phyloP scores from a whole-genome alignment of 768 basidiomycete genomes.

The Rickenella mellea region DNA sequence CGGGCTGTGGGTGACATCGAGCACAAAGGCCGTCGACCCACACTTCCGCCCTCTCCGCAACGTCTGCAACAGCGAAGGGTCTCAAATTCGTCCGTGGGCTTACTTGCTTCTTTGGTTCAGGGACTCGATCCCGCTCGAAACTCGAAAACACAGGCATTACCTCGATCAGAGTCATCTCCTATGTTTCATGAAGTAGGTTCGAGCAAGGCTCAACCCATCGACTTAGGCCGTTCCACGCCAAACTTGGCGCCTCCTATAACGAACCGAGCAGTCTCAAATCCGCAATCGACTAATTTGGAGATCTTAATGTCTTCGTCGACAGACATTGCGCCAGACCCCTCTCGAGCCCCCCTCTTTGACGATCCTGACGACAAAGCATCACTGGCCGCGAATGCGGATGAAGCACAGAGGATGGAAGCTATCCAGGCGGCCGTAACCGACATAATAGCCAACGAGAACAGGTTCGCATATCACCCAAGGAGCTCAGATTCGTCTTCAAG shows the following conservation, averaged over 20 bases:
- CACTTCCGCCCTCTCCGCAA: slow-evolving; percentile 9
- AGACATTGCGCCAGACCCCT: slow-evolving; percentile 39
- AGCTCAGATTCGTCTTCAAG: slow-evolving; percentile 6
- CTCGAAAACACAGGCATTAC: slow-evolving; percentile 11
- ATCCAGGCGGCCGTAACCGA: slow-evolving; percentile 94
- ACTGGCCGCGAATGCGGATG: slow-evolving; percentile 49
- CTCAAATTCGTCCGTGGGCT: background rate
- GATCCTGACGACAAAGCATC: slow-evolving; percentile 55
- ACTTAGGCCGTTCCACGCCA: slow-evolving; percentile 26
- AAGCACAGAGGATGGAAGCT: slow-evolving; percentile 86
- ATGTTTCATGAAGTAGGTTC: slow-evolving; percentile 15
- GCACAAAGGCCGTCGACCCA: slow-evolving; percentile 12
- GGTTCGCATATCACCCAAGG: slow-evolving; percentile 19
- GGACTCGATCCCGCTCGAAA: background rate
- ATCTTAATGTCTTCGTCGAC: slow-evolving; percentile 63
- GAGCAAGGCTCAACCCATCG: slow-evolving; percentile 18
- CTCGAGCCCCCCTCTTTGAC: slow-evolving; percentile 71
- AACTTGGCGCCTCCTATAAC: background rate
- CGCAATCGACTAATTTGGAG: slow-evolving; percentile 43
- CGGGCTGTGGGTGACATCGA: slow-evolving; percentile 72
- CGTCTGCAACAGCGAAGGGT: slow-evolving; percentile 4
- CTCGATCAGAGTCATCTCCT: slow-evolving; percentile 29
- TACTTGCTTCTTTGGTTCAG: background rate
- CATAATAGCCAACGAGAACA: slow-evolving; percentile 82
- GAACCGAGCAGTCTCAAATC: background rate